phyloP scores from a whole-genome alignment of 2,329 filamentous ascomycete species.

The Didymella lethalis region DNA sequence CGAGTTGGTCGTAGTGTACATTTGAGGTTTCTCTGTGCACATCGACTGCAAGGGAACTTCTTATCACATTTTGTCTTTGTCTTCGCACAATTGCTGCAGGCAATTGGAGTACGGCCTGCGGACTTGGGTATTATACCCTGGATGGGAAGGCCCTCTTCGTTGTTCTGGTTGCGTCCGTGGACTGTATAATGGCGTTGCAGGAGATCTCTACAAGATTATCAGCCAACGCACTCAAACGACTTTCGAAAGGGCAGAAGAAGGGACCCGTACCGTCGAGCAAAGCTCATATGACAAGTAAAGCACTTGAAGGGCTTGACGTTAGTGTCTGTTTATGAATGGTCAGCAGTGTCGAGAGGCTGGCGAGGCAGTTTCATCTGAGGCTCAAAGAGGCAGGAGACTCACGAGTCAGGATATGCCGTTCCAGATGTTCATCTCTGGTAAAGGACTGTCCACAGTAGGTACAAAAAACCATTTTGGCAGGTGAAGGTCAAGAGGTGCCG shows the following conservation, averaged over 20 bases:
- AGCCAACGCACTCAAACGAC: constrained; percentile 15
- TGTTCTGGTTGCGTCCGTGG: constrained; percentile 60
- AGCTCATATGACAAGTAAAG: constrained; percentile 63
- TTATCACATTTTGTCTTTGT: constrained; percentile 64
- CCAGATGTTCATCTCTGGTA: constrained; percentile 61
- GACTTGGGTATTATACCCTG: constrained; percentile 62
- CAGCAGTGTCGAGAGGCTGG: constrained; percentile 8
- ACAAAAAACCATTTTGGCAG: constrained; percentile 59
- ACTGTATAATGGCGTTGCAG: constrained; percentile 62
- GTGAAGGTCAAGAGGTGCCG: constrained; percentile 4
- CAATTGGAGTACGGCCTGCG: constrained; percentile 60
- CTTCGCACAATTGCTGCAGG: constrained; percentile 62
- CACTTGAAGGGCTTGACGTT: constrained; percentile 65
- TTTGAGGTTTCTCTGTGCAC: constrained; percentile 58
- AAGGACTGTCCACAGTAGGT: constrained; percentile 63
- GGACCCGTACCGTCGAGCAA: constrained; percentile 57
- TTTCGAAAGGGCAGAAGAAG: constrained; percentile 9
- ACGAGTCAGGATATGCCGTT: constrained; percentile 62
- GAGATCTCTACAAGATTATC: constrained; percentile 53
- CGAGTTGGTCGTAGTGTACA: constrained; percentile 59
- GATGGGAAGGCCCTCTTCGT: constrained; percentile 57
- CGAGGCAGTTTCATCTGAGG: not conserved
- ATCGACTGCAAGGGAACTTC: constrained; percentile 63
- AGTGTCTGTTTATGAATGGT: constrained; percentile 51
- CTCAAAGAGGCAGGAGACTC: constrained; percentile 31